Conservation (phyloP, 202 grass and related monocot species). For the Digitaria exilis region DNA sequence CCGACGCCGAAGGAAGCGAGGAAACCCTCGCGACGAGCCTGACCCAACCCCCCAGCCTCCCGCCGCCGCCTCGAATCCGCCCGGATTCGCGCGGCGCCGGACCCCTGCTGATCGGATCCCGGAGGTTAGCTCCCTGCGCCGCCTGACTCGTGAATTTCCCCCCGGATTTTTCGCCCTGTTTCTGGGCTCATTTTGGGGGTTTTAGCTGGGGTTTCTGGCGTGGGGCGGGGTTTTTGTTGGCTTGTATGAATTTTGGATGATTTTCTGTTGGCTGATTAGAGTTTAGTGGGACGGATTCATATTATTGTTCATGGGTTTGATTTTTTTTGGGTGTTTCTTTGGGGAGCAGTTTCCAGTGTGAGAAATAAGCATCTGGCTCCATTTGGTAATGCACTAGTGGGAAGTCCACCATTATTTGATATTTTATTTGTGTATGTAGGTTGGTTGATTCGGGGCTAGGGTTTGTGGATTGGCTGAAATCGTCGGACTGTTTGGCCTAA, state of each 20-base stretch:
- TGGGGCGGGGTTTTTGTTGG: neutral
- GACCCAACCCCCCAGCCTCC: neutral
- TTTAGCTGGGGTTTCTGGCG: constrained; percentile 24
- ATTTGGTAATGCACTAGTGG: constrained; percentile 32
- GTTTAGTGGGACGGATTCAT: constrained; percentile 15
- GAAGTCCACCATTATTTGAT: constrained; percentile 8
- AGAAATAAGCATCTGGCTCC: neutral
- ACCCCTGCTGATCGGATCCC: neutral
- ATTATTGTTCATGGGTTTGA: constrained; percentile 1
- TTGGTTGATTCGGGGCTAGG: constrained; percentile 49
- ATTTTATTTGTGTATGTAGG: neutral
- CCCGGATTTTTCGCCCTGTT: neutral
- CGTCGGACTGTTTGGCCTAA: constrained; percentile 25
- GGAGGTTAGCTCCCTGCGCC: constrained; percentile 38
- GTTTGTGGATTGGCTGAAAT: constrained; percentile 46
- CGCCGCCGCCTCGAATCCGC: constrained; percentile 35
- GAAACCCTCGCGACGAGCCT: constrained; percentile 39
- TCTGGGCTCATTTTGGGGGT: constrained; percentile 32
- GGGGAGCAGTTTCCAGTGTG: constrained; percentile 20
- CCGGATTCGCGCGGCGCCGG: neutral
- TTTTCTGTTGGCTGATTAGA: constrained; percentile 13
- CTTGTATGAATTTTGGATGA: neutral
- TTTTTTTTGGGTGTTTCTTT: neutral
- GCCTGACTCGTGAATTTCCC: neutral
- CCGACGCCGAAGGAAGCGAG: constrained; percentile 39